Conservation (phyloP, 495 filamentous ascomycete species). For the Aspergillus avenaceus region DNA sequence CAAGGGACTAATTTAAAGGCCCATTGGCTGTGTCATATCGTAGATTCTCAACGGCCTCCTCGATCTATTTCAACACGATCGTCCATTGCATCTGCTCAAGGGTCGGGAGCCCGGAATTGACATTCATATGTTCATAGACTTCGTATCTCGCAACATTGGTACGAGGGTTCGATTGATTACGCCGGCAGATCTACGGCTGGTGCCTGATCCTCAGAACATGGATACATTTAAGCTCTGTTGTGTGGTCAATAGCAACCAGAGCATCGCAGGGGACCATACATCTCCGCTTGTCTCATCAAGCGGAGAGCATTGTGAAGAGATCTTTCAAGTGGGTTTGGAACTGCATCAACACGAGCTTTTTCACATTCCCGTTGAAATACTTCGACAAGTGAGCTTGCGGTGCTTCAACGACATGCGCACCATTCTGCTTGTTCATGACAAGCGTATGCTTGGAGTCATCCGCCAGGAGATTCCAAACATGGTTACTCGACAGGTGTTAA, state of each 20-base stretch:
- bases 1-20: not conserved
- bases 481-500: slow-evolving; percentile 20
- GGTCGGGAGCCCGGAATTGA: slow-evolving; percentile 29
- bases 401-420: slow-evolving; percentile 44
- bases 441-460: slow-evolving; percentile 42
- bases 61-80: slow-evolving; percentile 17
- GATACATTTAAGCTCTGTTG: slow-evolving; percentile 23
- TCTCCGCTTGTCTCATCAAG: not conserved
- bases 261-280: not conserved
- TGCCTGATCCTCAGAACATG: slow-evolving; percentile 7
- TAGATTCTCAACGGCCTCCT: slow-evolving; percentile 17
- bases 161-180: slow-evolving; percentile 9
- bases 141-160: slow-evolving; percentile 12
- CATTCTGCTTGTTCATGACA: slow-evolving; percentile 41
- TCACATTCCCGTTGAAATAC: slow-evolving; percentile 22
- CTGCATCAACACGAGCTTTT: slow-evolving; percentile 39
- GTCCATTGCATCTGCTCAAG: slow-evolving; percentile 34
- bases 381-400: slow-evolving; percentile 23
- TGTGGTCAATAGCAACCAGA: slow-evolving; percentile 1
- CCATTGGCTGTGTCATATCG: not conserved
- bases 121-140: slow-evolving; percentile 28
- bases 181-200: slow-evolving; percentile 16
- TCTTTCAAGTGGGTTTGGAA: slow-evolving; percentile 39
- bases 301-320: slow-evolving; percentile 28
- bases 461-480: slow-evolving; percentile 30